These are phyloP conservation scores for Lavandula angustifolia DNA, from an alignment of 257 asterid genomes.

Conservation along the genomic window DNA sequence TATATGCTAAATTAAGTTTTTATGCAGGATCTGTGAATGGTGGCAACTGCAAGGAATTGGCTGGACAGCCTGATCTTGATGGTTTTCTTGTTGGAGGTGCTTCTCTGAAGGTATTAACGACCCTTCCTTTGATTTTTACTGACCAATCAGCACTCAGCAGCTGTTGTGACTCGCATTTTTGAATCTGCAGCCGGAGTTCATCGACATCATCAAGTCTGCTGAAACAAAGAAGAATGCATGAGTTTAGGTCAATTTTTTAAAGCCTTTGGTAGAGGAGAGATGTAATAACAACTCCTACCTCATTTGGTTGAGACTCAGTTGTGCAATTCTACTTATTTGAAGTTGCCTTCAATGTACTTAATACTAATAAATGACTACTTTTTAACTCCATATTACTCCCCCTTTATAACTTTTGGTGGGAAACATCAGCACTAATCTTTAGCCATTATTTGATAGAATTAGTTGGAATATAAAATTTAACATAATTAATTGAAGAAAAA, in stretches of 20 bases:
- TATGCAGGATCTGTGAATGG: slow-evolving; percentile 78
- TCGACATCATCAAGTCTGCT: slow-evolving; percentile 85
- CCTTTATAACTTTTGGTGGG: no score
- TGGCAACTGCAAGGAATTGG: slow-evolving; percentile 83
- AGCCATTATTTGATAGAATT: no score
- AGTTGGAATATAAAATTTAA: no score
- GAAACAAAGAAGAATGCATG: slow-evolving; percentile 73
- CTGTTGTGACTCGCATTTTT: slow-evolving; percentile 13
- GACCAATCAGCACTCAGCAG: not conserved
- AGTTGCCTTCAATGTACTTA: slow-evolving; percentile 32
- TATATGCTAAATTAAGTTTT: no score
- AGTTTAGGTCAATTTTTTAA: slow-evolving; percentile 39
- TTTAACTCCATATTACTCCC: no score
- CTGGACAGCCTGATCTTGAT: slow-evolving; percentile 67
- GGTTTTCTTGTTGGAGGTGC: slow-evolving; percentile 94
- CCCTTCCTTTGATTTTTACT: slow-evolving; percentile 7
- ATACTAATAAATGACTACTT: slow-evolving; percentile 42
- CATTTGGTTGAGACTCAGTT: slow-evolving; percentile 25
- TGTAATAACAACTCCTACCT: slow-evolving; percentile 29
- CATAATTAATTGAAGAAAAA: no score
- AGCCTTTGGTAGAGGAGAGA: slow-evolving; percentile 41
- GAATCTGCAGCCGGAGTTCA: slow-evolving; percentile 69
- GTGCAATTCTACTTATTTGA: slow-evolving; percentile 33
- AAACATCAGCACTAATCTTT: no score
- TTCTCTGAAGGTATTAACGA: slow-evolving; percentile 64